A percentile compares a stretch with the other conserved stretches of the same genome.
phyloP scores from a whole-genome alignment of 208 protist species.

The Trypanosoma conorhini region DNA sequence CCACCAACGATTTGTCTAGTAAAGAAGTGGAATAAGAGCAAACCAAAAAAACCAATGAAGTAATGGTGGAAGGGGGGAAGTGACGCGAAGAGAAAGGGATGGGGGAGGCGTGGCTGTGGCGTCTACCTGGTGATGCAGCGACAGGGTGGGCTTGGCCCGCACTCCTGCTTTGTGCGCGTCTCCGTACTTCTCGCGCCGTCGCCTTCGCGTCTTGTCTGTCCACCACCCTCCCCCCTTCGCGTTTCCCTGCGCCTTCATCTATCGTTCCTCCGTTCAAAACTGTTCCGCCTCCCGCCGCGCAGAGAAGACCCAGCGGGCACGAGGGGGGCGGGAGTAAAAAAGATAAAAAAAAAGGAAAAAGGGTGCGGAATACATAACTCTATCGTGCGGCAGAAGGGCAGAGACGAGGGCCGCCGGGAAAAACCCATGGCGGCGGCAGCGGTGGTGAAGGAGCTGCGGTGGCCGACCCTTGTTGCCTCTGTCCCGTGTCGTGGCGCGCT shows the following conservation, averaged over 20 bases:
- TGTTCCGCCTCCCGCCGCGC: not conserved
- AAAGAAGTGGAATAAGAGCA: not conserved
- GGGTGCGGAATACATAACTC: not conserved
- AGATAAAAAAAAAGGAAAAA: conserved; percentile 5
- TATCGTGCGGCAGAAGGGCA: not conserved
- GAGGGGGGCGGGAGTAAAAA: conserved; percentile 4
- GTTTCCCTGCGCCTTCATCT: conserved; percentile 8
- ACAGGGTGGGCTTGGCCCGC: not conserved
- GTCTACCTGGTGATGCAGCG: not conserved
- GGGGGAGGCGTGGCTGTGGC: not conserved
- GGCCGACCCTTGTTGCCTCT: not conserved
- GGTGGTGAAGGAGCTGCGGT: not conserved
- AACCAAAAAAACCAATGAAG: not conserved
- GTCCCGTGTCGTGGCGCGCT: not conserved
- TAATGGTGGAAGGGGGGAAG: not conserved
- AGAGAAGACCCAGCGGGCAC: not conserved
- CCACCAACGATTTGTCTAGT: not conserved
- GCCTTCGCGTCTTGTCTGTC: not conserved
- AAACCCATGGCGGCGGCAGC: not conserved
- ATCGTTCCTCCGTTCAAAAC: conserved; percentile 2
- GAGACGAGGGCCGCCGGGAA: not conserved
- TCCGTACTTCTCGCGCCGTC: not conserved
- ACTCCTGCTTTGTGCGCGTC: not conserved
- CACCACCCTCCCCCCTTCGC: not conserved
- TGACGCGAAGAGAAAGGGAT: not conserved